phyloP scores from a whole-genome alignment of 2,329 filamentous ascomycete genomes.

The Diaporthe sp. region DNA sequence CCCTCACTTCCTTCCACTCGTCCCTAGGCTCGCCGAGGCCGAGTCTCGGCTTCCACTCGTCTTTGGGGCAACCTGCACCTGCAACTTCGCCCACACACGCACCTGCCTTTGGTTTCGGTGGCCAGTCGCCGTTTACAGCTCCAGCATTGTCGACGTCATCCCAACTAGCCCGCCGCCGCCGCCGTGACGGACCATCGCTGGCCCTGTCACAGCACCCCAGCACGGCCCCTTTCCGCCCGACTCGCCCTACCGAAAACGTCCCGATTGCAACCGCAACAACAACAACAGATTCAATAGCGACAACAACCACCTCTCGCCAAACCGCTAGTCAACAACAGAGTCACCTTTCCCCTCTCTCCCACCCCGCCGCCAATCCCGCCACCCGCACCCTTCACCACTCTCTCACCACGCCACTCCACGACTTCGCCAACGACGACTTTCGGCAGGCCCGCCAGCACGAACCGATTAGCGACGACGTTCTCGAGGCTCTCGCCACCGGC shows the following conservation, averaged over 20 bases:
- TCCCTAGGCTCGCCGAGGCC: conserved; percentile 8
- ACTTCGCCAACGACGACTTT: not conserved
- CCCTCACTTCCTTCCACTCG: conserved; percentile 18
- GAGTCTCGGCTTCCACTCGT: not conserved
- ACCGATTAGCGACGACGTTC: conserved; percentile 43
- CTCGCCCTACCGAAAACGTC: not conserved
- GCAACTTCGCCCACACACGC: not conserved
- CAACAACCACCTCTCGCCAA: conserved; percentile 21
- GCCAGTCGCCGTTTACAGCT: conserved; percentile 16
- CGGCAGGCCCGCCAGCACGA: conserved; percentile 6
- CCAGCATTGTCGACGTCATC: conserved; percentile 31
- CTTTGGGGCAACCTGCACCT: not conserved
- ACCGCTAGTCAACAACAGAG: not conserved
- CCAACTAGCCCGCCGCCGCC: conserved; percentile 22
- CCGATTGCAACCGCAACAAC: not conserved
- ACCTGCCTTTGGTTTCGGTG: not conserved
- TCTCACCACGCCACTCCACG: not conserved
- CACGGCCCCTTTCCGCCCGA: conserved; percentile 18
- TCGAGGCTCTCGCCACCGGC: conserved; percentile 43
- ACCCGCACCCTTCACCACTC: not conserved
- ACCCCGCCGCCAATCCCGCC: not conserved
- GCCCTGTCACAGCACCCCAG: conserved; percentile 17
- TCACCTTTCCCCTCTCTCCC: conserved; percentile 1
- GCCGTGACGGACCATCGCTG: conserved; percentile 18
- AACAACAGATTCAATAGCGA: not conserved